Percentiles rank a stretch among this genome's conserved stretches.
These are phyloP conservation scores for Mrakia frigida DNA, from an alignment of 768 basidiomycete species.

Conservation along the genomic window DNA sequence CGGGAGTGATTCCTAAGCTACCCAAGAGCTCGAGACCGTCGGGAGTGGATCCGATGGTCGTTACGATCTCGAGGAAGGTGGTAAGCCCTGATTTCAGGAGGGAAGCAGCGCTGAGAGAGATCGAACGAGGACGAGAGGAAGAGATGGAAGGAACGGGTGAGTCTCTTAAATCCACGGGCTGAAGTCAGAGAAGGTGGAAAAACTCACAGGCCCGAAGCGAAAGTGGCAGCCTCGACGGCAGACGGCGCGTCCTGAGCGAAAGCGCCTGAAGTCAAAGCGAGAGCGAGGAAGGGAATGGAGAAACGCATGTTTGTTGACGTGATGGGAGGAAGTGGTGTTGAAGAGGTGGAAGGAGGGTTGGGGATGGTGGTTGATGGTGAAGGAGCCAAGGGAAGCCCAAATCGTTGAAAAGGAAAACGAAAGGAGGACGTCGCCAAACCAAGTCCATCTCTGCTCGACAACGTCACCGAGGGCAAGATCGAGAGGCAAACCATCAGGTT, in stretches of 20 bases:
- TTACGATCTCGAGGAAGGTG: neutral
- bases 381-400: neutral
- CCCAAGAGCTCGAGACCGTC: conserved; percentile 37
- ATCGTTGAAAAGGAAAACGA: too few relatives aligned
- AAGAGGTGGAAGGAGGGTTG: neutral
- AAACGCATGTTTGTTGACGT: neutral
- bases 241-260: neutral
- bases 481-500: too few relatives aligned
- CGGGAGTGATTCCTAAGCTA: neutral
- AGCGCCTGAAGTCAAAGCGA: neutral
- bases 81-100: neutral
- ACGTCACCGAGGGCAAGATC: too few relatives aligned
- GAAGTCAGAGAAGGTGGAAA: neutral
- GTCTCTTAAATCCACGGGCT: too few relatives aligned
- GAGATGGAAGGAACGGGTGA: neutral
- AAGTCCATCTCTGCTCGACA: too few relatives aligned
- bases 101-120: neutral
- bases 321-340: neutral
- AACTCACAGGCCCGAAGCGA: neutral
- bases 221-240: neutral
- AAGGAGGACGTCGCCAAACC: too few relatives aligned
- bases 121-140: neutral
- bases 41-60: neutral
- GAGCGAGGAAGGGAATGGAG: neutral
- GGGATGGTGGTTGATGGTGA: neutral